Conservation (phyloP, 73 alveolate species). For the Tetrahymena malaccensis region DNA sequence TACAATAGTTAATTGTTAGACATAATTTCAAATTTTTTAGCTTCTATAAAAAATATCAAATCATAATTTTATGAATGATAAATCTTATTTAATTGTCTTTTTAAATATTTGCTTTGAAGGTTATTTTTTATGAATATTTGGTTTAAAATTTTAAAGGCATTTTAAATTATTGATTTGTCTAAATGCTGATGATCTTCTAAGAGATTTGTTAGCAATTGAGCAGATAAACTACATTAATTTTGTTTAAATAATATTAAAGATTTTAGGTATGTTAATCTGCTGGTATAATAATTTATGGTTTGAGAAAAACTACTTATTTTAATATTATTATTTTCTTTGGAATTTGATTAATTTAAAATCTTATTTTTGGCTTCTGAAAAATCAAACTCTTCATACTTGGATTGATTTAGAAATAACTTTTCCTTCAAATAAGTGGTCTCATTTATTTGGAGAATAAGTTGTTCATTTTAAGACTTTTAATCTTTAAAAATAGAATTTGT, state of each 20-base stretch:
- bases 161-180: not conserved
- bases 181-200: not conserved
- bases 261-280: not conserved
- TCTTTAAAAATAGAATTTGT: too few relatives aligned
- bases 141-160: not conserved
- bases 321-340: not conserved
- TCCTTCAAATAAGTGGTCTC: not conserved
- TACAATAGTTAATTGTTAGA: not conserved
- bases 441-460: not conserved
- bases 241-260: not conserved
- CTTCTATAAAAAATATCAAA: not conserved
- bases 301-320: not conserved
- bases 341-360: too few relatives aligned
- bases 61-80: not conserved
- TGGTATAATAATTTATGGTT: not conserved
- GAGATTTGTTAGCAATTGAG: not conserved
- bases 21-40: not conserved
- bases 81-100: not conserved
- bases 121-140: not conserved
- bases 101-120: not conserved
- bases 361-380: not conserved
- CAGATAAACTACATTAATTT: not conserved
- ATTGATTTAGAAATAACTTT: too few relatives aligned
- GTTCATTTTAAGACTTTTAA: too few relatives aligned
- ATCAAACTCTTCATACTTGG: not conserved